Base-by-base conservation (phyloP, 2,329 filamentous ascomycete genomes). In the Mollisia scopiformis region DNA sequence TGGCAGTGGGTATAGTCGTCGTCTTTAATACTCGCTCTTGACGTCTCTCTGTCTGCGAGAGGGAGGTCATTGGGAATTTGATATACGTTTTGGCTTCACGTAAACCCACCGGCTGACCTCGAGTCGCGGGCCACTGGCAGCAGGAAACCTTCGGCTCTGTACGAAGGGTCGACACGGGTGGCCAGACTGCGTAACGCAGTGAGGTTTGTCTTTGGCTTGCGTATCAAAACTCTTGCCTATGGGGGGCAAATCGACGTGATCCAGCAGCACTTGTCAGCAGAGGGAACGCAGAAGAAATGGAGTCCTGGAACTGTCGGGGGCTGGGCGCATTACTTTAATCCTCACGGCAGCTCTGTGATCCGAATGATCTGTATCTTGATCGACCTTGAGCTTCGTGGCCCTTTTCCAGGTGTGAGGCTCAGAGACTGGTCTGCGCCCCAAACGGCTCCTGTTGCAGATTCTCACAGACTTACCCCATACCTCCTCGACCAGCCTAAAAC, bases 381-480 rank as follows among this genome's bases (percentile, higher is more conserved):
- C 37, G 30, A 31, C 46, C n/a, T 37, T 47, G 14, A 50, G 33
- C 35, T 41, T 57, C 55, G 55, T 51, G 46, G 55, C 55, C 27
- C 28, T 30, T 35, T 31, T 35, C 14, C 27, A 16, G 23, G 54
- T 16, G 41, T 55, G 53, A 35, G 43, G 43, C 23, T 47, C 43
- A 47, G 43, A 27, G 16, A 23, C 16, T 31, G 30, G 21, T 21
- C 50, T 58, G 49, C 39, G 57, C 51, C 51, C 43, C 51, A 59
- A 55, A 59, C 57, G 19, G 27, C 11, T 43, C 11, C 8, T 28
- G 51, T 59, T 55, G 43, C 51, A 59, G 33, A 54, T 41, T 25
- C 23, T 35, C 14, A 27, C 43, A 16, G 43, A 47, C 23, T 28
- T 47, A 47, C 43, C 43, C 43, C 43, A 47, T 11, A 47, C 37